Evolutionary conservation across 169 alveolate species (phyloP).

Genomic region (Cryptosporidium tyzzeri): DNA sequence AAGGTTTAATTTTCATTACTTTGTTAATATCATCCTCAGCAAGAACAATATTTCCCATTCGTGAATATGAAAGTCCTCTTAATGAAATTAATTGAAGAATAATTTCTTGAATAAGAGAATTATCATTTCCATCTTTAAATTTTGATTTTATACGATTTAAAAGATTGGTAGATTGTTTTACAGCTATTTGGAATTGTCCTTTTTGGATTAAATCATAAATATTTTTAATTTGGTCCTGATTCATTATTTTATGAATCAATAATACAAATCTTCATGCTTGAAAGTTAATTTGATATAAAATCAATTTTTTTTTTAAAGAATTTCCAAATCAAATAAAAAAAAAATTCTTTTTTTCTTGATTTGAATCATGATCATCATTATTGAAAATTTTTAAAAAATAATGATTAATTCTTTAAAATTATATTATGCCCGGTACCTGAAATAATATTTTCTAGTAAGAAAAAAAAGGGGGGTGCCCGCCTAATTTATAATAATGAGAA

Average conservation of each 20-base stretch:
- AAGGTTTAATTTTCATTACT: constrained; percentile 14
- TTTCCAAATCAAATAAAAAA: no score
- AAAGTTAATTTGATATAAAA: no score
- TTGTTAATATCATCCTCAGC: constrained; percentile 42
- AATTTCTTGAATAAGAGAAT: background rate
- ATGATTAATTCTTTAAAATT: no score
- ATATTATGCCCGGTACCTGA: background rate
- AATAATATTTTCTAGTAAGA: background rate
- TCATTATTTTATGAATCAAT: background rate
- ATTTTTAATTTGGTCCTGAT: constrained; percentile 32
- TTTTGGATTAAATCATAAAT: constrained; percentile 50
- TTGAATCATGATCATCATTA: background rate
- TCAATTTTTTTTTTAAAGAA: background rate
- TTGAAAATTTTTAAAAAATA: no score
- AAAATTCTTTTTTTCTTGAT: no score
- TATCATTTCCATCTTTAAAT: constrained; percentile 1
- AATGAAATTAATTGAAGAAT: constrained; percentile 5
- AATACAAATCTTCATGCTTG: background rate
- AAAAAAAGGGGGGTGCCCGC: background rate
- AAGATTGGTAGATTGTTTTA: constrained; percentile 28
- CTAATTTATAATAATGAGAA: background rate
- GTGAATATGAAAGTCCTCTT: constrained; percentile 41
- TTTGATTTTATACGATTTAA: constrained; percentile 16
- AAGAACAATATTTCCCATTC: constrained; percentile 3
- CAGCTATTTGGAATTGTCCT: constrained; percentile 32